Base-by-base conservation (phyloP, 2,329 filamentous ascomycete species). In the Anisogramma anomala region DNA sequence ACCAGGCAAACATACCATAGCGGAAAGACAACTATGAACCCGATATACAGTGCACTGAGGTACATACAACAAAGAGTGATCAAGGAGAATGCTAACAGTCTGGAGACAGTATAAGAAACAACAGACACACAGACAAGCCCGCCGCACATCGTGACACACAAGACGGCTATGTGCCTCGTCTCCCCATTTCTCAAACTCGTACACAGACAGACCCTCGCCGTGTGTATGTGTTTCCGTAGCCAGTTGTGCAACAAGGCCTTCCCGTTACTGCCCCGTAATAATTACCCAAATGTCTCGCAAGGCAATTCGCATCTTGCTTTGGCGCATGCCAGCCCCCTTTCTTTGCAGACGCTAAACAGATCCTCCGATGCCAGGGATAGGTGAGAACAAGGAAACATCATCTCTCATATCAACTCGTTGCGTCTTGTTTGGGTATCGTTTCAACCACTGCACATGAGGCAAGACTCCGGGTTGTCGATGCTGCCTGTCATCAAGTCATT, bases 381-480 rank as follows among this genome's bases (percentile, higher is more conserved):
- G 36, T 11, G 14, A 7, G 14, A 26, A 10, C 30, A 17, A n/a
- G 6, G 27, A 32, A 28, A 37, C 35, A 27, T 47, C 43, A 20
- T 47, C 28, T 19, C 19, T 25, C 38, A 10, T 44, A 27, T 43
- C 33, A 41, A 26, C 25, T 40, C 36, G 28, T 43, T 19, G 33
- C 26, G 28, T 23, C 32, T 23, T n/a, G 6, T 22, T 25, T 13
- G 41, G 28, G 39, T 31, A 13, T 39, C 25, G 6, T 33, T 55
- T 62, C 74, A 96, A 69, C 88, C 89, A 65, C 85, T 93, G 79
- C 91, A 98, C 91, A 98, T 96, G 50, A 94, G 61, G 61, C 91
- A 98, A 35, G 82, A 73, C 61, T 98, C 91, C 53, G 82, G 86
- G 69, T 96, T 95, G 59, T 96, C 88, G 62, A 98, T 96, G 66